Evolutionary conservation across 2,329 filamentous ascomycete genomes (phyloP), one percentile per base, ranked within the genome.

Genomic region (Tolypocladium capitatum): DNA sequence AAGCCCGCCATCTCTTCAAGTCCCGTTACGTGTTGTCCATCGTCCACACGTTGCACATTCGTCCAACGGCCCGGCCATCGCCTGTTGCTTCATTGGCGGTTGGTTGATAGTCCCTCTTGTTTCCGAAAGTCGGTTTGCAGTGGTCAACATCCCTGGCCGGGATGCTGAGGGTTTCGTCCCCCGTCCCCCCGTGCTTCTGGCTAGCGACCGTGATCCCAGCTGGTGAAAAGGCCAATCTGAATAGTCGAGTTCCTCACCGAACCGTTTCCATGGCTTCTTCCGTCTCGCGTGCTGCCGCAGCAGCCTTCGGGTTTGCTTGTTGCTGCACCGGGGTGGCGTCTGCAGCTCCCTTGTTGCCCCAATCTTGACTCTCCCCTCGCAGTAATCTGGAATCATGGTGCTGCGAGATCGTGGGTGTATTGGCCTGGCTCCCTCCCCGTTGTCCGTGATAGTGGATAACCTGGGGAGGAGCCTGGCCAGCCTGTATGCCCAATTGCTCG

Each of bases 371-470:
- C 6, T 69, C 71, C 27, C 72, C 68, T 40, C 71, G 64, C 53
- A 70, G 61, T 32, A 70, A 52, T 1, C 67, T 70, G 0, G 65
- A 58, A 41, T 79, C 76, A 44, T 73, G 71, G 43, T 74, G 70
- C 49, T 73, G 72, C 20, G 72, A 64, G 24, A 74, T 63, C 0
- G 78, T 83, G 13, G 80, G 80, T 0, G 80, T 83, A 56, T 80
- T 82, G 9, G 78, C 74, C 57, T 83, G 80, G 56, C 79, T 83
- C 11, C 80, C 79, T n/a, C 80, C 80, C 35, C 79, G 69, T 59
- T 83, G 80, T 5, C 80, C 80, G 52, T 83, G 79, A 54, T 83
- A 83, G 55, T 83, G 80, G 30, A 83, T 70, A 2, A 83, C 80
- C 57, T 83, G 80, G 10, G 80, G 80, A 27, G 79, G 78, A 16